Percentiles rank a stretch among this genome's conserved stretches.
Evolutionary conservation across 352 stramenopile genomes (phyloP).

Genomic region (Blastocystis sp.): DNA sequence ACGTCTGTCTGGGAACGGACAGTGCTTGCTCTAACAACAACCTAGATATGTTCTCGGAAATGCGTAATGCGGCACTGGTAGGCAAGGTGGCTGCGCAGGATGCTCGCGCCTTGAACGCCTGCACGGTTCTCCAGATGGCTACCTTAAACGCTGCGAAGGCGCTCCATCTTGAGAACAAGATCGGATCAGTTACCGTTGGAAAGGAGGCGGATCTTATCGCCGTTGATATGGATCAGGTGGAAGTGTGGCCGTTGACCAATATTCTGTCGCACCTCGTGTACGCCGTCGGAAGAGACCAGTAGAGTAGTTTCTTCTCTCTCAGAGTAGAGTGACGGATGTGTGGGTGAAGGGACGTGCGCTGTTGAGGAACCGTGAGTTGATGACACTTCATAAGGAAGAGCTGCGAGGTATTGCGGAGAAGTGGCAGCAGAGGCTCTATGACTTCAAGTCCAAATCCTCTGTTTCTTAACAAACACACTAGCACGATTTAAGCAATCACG

Average conservation of each 20-base stretch:
- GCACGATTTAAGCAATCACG: slow-evolving; percentile 56
- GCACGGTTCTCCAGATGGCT: slow-evolving; percentile 68
- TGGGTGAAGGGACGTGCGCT: slow-evolving; percentile 75
- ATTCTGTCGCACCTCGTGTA: slow-evolving; percentile 76
- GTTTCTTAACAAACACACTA: slow-evolving; percentile 2
- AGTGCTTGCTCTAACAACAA: slow-evolving; percentile 74
- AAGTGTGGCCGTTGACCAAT: slow-evolving; percentile 77
- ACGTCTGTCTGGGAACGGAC: slow-evolving; percentile 76
- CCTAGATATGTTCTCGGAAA: slow-evolving; percentile 76
- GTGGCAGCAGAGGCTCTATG: slow-evolving; percentile 55
- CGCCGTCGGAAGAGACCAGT: slow-evolving; percentile 68
- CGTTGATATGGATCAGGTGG: slow-evolving; percentile 69
- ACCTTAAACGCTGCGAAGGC: slow-evolving; percentile 77
- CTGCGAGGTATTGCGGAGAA: slow-evolving; percentile 58
- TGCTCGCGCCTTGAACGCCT: slow-evolving; percentile 61
- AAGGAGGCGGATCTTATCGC: slow-evolving; percentile 74
- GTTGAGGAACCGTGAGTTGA: slow-evolving; percentile 67
- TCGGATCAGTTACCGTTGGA: slow-evolving; percentile 73
- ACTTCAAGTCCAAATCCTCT: slow-evolving; percentile 51
- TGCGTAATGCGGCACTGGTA: slow-evolving; percentile 74
- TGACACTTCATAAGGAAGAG: slow-evolving; percentile 70
- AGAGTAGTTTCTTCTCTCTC: not conserved
- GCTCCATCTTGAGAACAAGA: slow-evolving; percentile 69
- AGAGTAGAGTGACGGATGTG: slow-evolving; percentile 70
- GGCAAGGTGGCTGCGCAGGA: slow-evolving; percentile 69